phyloP scores from a whole-genome alignment of 352 stramenopile genomes.

The Lagenidium giganteum region DNA sequence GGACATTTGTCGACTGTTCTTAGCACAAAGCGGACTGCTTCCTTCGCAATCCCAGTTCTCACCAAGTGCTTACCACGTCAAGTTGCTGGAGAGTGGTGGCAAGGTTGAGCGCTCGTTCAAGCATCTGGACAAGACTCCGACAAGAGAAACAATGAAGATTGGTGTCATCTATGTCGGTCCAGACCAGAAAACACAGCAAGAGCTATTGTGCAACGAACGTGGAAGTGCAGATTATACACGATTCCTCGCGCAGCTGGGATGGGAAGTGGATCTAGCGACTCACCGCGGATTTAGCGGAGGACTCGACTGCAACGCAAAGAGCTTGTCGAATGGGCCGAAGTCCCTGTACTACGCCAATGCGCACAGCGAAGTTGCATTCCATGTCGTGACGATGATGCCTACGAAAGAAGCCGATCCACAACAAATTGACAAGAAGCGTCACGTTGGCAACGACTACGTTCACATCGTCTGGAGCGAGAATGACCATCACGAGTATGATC shows the following conservation, averaged over 20 bases:
- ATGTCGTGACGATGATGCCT: conserved; percentile 86
- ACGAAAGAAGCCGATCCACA: conserved; percentile 72
- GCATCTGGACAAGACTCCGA: conserved; percentile 81
- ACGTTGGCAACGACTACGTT: conserved; percentile 86
- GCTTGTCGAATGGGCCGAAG: conserved; percentile 66
- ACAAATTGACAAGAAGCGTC: conserved; percentile 88
- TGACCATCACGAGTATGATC: conserved; percentile 63
- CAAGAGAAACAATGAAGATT: conserved; percentile 88
- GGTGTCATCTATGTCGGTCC: conserved; percentile 82
- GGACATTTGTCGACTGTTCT: conserved; percentile 79
- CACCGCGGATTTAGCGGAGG: conserved; percentile 76
- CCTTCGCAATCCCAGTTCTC: too few species aligned
- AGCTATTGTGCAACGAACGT: conserved; percentile 74
- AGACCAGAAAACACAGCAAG: conserved; percentile 68
- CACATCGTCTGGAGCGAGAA: conserved; percentile 88
- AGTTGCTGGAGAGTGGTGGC: conserved; percentile 69
- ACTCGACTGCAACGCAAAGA: conserved; percentile 76
- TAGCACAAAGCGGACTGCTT: conserved; percentile 67
- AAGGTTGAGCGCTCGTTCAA: conserved; percentile 81
- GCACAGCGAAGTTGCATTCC: conserved; percentile 84
- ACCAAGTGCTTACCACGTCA: conserved; percentile 54
- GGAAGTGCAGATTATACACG: conserved; percentile 59
- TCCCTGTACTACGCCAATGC: conserved; percentile 79
- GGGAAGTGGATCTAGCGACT: conserved; percentile 60
- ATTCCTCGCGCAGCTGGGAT: conserved; percentile 74